Percentiles rank a stretch among this genome's conserved stretches.
These are phyloP conservation scores for Ogataea pignaliae DNA, from an alignment of 805 yeast species.

Conservation along the genomic window DNA sequence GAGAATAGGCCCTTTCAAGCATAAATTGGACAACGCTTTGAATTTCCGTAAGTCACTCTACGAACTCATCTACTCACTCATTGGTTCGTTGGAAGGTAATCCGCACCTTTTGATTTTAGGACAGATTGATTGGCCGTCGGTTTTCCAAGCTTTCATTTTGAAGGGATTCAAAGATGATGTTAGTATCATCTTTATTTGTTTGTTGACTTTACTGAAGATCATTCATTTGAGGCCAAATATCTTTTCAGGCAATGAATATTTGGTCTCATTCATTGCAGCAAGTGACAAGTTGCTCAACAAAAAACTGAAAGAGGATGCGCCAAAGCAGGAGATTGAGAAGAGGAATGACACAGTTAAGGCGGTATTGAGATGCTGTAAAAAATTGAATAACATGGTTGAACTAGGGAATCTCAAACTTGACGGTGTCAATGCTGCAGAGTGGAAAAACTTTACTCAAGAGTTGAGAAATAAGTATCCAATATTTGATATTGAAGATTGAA, in stretches of 20 bases:
- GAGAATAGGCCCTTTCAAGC: slow-evolving; percentile 85
- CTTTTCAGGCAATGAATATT: slow-evolving; percentile 17
- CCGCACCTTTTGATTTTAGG: slow-evolving; percentile 14
- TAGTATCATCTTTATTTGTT: slow-evolving; percentile 50
- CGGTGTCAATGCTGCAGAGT: slow-evolving; percentile 15
- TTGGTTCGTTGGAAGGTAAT: slow-evolving; percentile 29
- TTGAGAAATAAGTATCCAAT: slow-evolving; percentile 18
- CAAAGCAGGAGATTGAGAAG: slow-evolving; percentile 62
- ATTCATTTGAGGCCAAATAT: slow-evolving; percentile 28
- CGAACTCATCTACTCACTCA: slow-evolving; percentile 60
- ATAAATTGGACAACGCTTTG: slow-evolving; percentile 72
- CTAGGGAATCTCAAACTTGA: slow-evolving; percentile 16
- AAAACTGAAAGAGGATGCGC: slow-evolving; percentile 55
- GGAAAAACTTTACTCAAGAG: slow-evolving; percentile 19
- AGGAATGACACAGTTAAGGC: slow-evolving; percentile 40
- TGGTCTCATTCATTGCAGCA: slow-evolving; percentile 30
- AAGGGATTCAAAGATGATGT: slow-evolving; percentile 58
- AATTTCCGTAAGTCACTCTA: slow-evolving; percentile 68
- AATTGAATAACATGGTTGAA: slow-evolving; percentile 18
- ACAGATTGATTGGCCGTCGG: slow-evolving; percentile 21
- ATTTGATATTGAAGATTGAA: slow-evolving; percentile 19
- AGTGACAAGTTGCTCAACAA: slow-evolving; percentile 39
- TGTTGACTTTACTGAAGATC: slow-evolving; percentile 39
- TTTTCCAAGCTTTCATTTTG: slow-evolving; percentile 38
- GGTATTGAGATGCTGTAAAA: slow-evolving; percentile 27